Conservation (phyloP, 108 stramenopile genomes). For the Conticribra guillardii region DNA sequence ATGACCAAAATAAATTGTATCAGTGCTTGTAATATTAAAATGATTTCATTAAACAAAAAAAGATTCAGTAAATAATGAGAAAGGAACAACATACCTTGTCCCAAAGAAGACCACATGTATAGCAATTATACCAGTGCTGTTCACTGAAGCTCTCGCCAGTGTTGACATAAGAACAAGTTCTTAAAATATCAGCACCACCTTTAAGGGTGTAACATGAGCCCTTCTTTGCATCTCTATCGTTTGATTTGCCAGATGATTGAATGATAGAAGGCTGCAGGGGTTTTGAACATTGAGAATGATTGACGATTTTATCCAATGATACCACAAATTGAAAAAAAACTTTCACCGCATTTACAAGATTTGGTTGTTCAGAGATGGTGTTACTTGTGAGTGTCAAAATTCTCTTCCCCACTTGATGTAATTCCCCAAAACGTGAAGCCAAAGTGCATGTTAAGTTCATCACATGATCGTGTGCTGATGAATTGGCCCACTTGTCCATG, state of each 20-base stretch:
- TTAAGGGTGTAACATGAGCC: constrained; percentile 11
- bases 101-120: constrained; percentile 83
- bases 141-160: constrained; percentile 78
- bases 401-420: constrained; percentile 21
- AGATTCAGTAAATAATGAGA: not conserved
- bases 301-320: constrained; percentile 15
- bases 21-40: not conserved
- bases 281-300: constrained; percentile 1
- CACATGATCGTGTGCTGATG: constrained; percentile 2
- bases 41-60: not conserved
- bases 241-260: too few relatives aligned
- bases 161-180: constrained; percentile 68
- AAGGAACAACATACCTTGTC: constrained; percentile 47
- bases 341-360: constrained; percentile 7
- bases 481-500: constrained; percentile 31
- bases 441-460: constrained; percentile 38
- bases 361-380: constrained; percentile 2
- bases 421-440: constrained; percentile 35
- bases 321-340: constrained; percentile 34
- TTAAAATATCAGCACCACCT: constrained; percentile 25
- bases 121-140: constrained; percentile 88
- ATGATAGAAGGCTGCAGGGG: too few relatives aligned
- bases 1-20: too few relatives aligned
- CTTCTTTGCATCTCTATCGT: not conserved
- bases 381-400: constrained; percentile 8